phyloP scores from a whole-genome alignment of 1,284 basidiomycete species.

The Mycena citricolor region DNA sequence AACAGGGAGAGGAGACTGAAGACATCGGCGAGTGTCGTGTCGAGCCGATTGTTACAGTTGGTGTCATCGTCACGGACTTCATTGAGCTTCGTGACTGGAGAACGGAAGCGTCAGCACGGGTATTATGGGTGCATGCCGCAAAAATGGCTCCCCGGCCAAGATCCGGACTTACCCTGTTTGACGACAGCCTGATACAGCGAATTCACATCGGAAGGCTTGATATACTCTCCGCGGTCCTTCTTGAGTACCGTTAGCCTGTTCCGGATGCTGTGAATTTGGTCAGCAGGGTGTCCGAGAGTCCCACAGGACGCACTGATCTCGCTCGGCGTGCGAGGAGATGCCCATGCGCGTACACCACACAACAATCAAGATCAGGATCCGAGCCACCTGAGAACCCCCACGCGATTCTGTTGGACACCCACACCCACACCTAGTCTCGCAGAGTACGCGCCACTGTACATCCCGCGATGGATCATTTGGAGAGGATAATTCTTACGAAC shows the following conservation, averaged over 20 bases:
- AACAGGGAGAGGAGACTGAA: conserved; percentile 90
- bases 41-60: conserved; percentile 83
- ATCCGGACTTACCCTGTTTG: conserved; percentile 74
- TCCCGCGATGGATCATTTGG: background rate
- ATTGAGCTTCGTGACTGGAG: conserved; percentile 88
- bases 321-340: conserved; percentile 4
- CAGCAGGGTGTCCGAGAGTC: conserved; percentile 19
- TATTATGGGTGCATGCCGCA: conserved; percentile 2
- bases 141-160: background rate
- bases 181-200: conserved; percentile 91
- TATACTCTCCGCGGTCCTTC: conserved; percentile 86
- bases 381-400: conserved; percentile 8
- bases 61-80: conserved; percentile 82
- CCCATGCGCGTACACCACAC: conserved; percentile 8
- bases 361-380: conserved; percentile 10
- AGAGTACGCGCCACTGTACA: background rate
- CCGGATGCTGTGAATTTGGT: conserved; percentile 68
- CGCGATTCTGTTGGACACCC: too few relatives aligned
- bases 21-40: conserved; percentile 91
- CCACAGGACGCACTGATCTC: conserved; percentile 21
- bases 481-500: conserved; percentile 47
- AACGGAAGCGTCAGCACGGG: too few relatives aligned
- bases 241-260: conserved; percentile 88
- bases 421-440: background rate
- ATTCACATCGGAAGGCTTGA: conserved; percentile 92